Evolutionary conservation across 225 moss, liverwort and hornwort species (phyloP).

Genomic region (Climacium dendroides): DNA sequence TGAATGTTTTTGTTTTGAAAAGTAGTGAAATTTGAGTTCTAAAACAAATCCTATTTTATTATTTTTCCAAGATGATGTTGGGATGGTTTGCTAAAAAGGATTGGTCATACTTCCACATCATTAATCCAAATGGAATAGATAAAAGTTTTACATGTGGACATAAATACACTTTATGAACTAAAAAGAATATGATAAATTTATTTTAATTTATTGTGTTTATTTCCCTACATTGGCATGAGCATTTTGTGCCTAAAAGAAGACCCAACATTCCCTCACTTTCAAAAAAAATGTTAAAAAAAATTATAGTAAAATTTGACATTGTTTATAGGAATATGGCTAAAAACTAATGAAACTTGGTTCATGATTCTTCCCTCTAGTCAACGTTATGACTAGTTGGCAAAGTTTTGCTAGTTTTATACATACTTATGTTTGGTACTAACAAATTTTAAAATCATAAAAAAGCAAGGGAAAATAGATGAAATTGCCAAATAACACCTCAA

Average conservation of each 20-base stretch:
- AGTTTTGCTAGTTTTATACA: background rate
- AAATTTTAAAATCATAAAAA: background rate
- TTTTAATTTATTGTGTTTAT: background rate
- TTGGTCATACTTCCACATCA: background rate
- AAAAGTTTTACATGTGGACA: background rate
- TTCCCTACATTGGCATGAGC: too few relatives aligned
- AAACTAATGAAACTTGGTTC: background rate
- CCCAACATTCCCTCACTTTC: too few relatives aligned
- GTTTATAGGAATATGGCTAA: too few relatives aligned
- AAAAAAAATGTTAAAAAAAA: too few relatives aligned
- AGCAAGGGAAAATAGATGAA: background rate
- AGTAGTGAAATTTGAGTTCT: background rate
- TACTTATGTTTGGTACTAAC: background rate
- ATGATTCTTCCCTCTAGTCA: background rate
- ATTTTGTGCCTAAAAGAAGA: background rate
- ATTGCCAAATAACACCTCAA: background rate
- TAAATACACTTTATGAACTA: background rate
- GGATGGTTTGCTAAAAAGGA: accelerated
- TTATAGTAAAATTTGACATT: too few relatives aligned
- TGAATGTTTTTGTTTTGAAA: too few relatives aligned
- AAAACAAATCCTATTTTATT: background rate
- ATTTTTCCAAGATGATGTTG: background rate
- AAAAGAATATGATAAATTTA: background rate
- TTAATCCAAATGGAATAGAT: too few relatives aligned
- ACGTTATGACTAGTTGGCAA: background rate